Evolutionary conservation across 805 yeast species (phyloP).

Genomic region (Barnettozyma vustinii): DNA sequence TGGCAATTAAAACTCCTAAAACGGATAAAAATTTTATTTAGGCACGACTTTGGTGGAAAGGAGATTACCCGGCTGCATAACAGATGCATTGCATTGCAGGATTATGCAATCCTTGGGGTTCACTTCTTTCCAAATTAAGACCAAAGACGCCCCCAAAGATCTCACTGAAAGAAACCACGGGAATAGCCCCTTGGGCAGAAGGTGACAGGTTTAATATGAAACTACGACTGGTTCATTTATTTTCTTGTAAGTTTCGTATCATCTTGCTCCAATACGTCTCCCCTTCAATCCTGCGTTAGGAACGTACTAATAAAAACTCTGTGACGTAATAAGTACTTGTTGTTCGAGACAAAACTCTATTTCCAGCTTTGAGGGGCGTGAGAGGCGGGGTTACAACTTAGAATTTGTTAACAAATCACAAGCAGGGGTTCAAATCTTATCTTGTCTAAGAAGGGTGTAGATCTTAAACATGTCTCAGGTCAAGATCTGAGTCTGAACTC

Average conservation of each 20-base stretch:
- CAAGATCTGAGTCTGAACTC: neutral
- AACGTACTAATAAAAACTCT: neutral
- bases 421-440: neutral
- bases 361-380: too few species aligned
- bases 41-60: neutral
- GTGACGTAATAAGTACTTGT: neutral
- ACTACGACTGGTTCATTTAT: too few species aligned
- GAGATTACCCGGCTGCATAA: neutral
- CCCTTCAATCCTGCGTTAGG: too few species aligned
- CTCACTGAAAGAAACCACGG: neutral
- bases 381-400: too few species aligned
- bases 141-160: neutral
- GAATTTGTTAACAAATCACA: too few species aligned
- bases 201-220: too few species aligned
- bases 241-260: too few species aligned
- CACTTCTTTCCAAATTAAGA: neutral
- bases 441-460: neutral
- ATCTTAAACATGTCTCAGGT: neutral
- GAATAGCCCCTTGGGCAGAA: neutral
- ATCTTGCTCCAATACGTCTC: too few species aligned
- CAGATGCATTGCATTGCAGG: neutral
- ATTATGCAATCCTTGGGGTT: neutral
- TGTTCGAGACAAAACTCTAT: too few species aligned
- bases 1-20: constrained; percentile 2
- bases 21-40: constrained; percentile 1